Evolutionary conservation across 148 eudicot genomes (phyloP).

Genomic region (Dysphania ambrosioides): DNA sequence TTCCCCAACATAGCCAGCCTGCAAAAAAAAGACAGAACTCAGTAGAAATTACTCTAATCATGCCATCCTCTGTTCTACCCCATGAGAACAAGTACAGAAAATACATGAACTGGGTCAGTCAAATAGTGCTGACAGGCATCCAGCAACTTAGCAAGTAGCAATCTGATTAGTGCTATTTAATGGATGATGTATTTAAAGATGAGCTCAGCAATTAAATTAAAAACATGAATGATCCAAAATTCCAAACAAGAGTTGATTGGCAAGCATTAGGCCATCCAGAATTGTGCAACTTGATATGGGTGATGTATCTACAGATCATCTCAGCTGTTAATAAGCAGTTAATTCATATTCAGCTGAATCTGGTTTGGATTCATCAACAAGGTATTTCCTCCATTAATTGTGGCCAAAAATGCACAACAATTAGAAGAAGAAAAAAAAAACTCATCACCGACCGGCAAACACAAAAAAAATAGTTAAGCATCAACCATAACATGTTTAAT

Average conservation of each 20-base stretch:
- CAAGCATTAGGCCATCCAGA: background rate
- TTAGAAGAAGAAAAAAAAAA: background rate
- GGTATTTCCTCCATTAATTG: background rate
- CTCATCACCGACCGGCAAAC: background rate
- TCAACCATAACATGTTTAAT: background rate
- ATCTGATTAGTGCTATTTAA: background rate
- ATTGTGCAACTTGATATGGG: background rate
- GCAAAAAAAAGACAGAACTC: conserved; percentile 25
- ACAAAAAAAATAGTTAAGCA: background rate
- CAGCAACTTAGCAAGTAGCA: too few relatives aligned
- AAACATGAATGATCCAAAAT: background rate
- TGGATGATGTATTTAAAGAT: background rate
- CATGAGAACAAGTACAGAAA: background rate
- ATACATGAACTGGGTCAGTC: background rate
- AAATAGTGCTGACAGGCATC: background rate
- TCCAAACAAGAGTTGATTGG: background rate
- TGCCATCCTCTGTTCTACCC: background rate
- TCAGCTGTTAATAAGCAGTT: background rate
- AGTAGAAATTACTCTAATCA: background rate
- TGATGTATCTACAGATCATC: background rate
- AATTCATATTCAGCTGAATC: background rate
- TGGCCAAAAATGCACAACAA: background rate
- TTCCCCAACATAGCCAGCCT: conserved; percentile 99
- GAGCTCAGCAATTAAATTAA: background rate
- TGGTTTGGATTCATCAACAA: background rate